Base-by-base conservation (phyloP, 371 early-diverging fungal species). In the Capillidium rhysosporum region DNA sequence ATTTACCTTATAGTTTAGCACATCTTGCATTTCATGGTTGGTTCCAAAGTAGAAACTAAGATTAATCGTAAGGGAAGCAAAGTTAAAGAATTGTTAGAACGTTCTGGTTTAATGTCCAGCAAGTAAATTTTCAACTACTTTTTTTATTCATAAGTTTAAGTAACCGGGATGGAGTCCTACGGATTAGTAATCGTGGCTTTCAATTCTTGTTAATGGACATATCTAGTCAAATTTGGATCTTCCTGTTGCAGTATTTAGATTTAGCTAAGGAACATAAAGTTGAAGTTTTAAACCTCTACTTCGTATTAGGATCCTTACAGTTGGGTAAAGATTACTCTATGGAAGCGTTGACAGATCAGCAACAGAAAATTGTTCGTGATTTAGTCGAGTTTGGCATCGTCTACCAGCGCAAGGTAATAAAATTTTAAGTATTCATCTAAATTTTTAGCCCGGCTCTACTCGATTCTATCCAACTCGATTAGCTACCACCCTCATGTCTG, bases 131-230 rank as follows among this genome's bases (percentile, higher is more conserved):
- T 52, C 48, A 46, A n/a, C 47, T 3, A 25, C 40, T 47, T 40
- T n/a, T 5, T 9, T 45, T 28, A 45, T 10, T 46, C 14, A 45
- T 12, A 12, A 26, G 1, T 7, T 28, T 41, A 23, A 44, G 46
- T 38, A n/a, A 38, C 14, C 28, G 57, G 14, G 59, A 52, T n/a
- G 66, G 58, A 1, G 65, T 65, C 1, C 58, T 75, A 55, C 59
- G 70, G 40, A 96, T 96, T 56, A 92, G 93, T 14, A 90, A 87
- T 65, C 84, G 86, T 55, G 97, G 97, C 0, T 96, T 96, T 61
- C 94, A 94, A 59, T 96, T 96, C 63, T 62, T 96, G 40, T 65
- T 96, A 25, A 92, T 91, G 63, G 93, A 96, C 61, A 73, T 86
- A 16, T 82, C 85, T 56, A 79, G 88, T 18, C 95, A 96, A 72